phyloP scores from a whole-genome alignment of 208 protist genomes.

The Balamuthia mandrillaris region DNA sequence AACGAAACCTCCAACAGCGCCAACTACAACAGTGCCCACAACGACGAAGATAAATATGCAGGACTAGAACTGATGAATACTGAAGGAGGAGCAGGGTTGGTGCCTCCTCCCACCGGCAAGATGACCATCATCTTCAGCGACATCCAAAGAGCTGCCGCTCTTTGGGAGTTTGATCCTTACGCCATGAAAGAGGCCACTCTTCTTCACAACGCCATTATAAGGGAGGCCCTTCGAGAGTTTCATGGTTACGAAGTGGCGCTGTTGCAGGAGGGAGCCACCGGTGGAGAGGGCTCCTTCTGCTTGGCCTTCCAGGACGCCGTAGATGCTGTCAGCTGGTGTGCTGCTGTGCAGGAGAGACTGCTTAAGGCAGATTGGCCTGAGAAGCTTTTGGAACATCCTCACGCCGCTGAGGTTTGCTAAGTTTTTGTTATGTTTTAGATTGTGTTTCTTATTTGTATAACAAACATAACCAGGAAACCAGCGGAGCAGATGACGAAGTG shows the following conservation, averaged over 20 bases:
- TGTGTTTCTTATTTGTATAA: too few species aligned
- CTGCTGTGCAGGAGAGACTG: neutral
- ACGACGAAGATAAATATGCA: neutral
- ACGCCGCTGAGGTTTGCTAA: constrained; percentile 21
- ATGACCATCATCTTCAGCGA: constrained; percentile 11
- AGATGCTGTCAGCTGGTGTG: neutral
- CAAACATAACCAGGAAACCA: too few species aligned
- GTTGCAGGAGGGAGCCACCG: neutral
- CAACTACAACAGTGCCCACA: neutral
- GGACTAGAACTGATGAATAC: neutral
- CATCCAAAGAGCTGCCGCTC: neutral
- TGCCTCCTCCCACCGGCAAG: neutral
- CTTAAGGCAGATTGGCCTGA: constrained; percentile 2
- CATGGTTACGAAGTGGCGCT: constrained; percentile 30
- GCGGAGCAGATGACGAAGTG: neutral
- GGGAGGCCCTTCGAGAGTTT: neutral
- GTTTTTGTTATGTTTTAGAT: too few species aligned
- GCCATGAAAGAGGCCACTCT: constrained; percentile 7
- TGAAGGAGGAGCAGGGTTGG: neutral
- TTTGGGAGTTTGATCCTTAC: constrained; percentile 11
- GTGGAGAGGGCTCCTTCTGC: constrained; percentile 26
- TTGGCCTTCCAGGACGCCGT: neutral
- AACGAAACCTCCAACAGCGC: neutral
- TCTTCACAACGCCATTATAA: neutral
- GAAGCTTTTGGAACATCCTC: constrained; percentile 20